Percentiles rank a stretch among this genome's conserved stretches.
Conservation (phyloP, 1,139 yeast species). For the Kodamaea fungicola region DNA sequence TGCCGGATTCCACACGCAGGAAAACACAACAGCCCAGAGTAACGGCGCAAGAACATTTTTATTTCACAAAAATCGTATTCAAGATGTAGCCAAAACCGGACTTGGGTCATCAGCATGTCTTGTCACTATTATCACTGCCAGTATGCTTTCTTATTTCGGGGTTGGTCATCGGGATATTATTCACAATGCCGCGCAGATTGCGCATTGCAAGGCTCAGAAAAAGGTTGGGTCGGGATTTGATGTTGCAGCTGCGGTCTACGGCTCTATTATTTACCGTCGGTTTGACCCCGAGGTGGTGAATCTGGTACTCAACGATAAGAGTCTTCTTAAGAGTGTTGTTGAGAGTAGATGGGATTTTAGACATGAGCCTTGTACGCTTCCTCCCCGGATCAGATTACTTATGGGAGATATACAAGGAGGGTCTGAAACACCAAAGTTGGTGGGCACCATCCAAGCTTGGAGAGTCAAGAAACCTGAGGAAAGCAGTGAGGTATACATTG, state of each 20-base stretch:
- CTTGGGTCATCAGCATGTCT: slow-evolving; percentile 95
- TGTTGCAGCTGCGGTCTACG: slow-evolving; percentile 92
- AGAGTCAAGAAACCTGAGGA: slow-evolving; percentile 47
- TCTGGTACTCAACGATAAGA: slow-evolving; percentile 22
- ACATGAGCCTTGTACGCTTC: slow-evolving; percentile 56
- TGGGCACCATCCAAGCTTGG: slow-evolving; percentile 75
- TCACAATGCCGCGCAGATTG: slow-evolving; percentile 82
- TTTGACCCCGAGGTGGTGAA: slow-evolving; percentile 58
- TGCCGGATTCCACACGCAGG: slow-evolving; percentile 84
- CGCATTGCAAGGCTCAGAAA: slow-evolving; percentile 92
- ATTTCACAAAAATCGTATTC: slow-evolving; percentile 58
- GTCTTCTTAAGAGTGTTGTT: slow-evolving; percentile 24
- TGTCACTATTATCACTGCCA: slow-evolving; percentile 76
- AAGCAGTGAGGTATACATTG: slow-evolving; percentile 50
- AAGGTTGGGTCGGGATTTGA: slow-evolving; percentile 97
- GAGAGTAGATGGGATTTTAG: slow-evolving; percentile 59
- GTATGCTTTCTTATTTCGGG: slow-evolving; percentile 51
- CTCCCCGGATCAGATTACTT: slow-evolving; percentile 60
- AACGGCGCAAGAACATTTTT: slow-evolving; percentile 44
- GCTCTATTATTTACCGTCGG: slow-evolving; percentile 78
- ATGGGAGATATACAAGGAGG: slow-evolving; percentile 96
- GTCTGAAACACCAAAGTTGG: slow-evolving; percentile 87
- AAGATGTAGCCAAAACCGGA: slow-evolving; percentile 87
- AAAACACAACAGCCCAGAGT: slow-evolving; percentile 30
- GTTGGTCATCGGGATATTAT: slow-evolving; percentile 29